Evolutionary conservation across 176 grass and related monocot genomes (phyloP).

Genomic region (Oryza nivara): DNA sequence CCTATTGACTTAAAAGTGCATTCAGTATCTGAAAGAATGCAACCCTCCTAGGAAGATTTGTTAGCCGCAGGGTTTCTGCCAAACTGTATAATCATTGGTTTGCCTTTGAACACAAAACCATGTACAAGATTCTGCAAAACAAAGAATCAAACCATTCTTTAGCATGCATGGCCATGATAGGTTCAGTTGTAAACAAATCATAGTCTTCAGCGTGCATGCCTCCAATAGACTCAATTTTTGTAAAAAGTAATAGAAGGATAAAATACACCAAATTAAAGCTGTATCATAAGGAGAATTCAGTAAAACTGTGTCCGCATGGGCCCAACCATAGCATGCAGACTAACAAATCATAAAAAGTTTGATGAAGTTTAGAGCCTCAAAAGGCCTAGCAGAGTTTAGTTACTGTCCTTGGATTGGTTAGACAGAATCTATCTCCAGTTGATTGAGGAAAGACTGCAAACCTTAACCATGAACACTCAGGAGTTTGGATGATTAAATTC

Average conservation of each 20-base stretch:
- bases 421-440: background rate
- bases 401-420: background rate
- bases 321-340: background rate
- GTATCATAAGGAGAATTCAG: background rate
- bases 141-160: constrained; percentile 3
- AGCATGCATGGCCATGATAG: background rate
- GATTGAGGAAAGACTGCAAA: background rate
- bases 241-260: background rate
- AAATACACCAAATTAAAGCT: background rate
- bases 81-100: constrained; percentile 93
- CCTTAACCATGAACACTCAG: background rate
- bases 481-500: background rate
- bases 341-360: background rate
- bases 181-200: background rate
- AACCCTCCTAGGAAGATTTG: constrained; percentile 52
- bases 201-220: background rate
- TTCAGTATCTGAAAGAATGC: constrained; percentile 11
- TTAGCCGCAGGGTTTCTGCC: constrained; percentile 75
- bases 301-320: background rate
- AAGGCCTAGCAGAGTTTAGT: background rate
- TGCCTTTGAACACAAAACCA: constrained; percentile 90
- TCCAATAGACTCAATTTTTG: background rate
- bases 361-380: background rate
- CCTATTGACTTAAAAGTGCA: background rate
- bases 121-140: constrained; percentile 83